phyloP scores from a whole-genome alignment of 23 red algal genomes.

The Agarophyton chilense region DNA sequence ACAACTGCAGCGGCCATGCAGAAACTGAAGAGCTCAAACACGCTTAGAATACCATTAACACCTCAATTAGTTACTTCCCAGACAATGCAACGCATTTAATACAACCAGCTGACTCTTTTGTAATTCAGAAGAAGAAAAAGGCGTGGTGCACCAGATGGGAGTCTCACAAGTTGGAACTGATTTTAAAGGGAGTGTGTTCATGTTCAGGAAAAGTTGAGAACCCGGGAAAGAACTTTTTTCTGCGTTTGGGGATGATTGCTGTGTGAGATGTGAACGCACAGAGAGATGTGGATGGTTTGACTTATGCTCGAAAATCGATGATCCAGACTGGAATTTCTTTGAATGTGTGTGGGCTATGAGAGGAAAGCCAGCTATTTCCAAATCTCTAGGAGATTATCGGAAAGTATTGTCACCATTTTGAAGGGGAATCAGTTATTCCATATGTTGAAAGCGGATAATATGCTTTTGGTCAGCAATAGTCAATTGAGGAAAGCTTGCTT shows the following conservation, averaged over 20 bases:
- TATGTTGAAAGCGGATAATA: not conserved
- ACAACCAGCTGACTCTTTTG: constrained; percentile 14
- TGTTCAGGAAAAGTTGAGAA: not conserved
- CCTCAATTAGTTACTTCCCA: not conserved
- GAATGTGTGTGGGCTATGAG: not conserved
- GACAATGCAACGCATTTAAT: constrained; percentile 5
- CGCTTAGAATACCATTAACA: not conserved
- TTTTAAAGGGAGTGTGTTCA: not conserved
- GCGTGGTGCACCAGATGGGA: constrained; percentile 3
- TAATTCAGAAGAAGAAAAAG: constrained; percentile 23
- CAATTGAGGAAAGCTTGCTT: not conserved
- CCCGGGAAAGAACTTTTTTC: constrained; percentile 2
- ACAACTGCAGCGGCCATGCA: constrained; percentile 21
- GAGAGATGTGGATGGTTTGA: not conserved
- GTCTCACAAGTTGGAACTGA: not conserved
- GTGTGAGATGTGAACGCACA: not conserved
- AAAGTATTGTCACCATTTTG: too few species aligned
- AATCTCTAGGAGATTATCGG: too few species aligned
- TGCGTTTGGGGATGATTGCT: not conserved
- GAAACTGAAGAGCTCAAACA: not conserved
- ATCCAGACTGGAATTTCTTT: not conserved
- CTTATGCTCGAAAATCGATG: not conserved
- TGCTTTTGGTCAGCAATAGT: not conserved
- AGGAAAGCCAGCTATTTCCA: too few species aligned
- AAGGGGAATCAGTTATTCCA: too few species aligned